Evolutionary conservation across 495 filamentous ascomycete species (phyloP), one percentile per base, ranked within the genome.

Genomic region (Aspergillus asperescens): DNA sequence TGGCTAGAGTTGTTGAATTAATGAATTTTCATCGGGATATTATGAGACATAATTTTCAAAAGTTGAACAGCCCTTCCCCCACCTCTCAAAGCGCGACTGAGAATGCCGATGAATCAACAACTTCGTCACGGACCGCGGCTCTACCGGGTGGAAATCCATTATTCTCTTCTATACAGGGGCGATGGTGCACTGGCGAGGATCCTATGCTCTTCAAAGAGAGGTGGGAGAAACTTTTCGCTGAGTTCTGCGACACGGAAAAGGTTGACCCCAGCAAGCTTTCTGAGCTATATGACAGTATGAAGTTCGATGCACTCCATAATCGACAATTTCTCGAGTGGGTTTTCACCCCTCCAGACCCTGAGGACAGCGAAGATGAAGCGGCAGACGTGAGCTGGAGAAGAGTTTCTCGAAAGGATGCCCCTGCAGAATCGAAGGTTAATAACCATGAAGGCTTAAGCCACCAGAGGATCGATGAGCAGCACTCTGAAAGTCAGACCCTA

Each of bases 241-340:
- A 98, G 70, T 98, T 97, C 59, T 91, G 88, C 55, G 93, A 98
- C 64, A 85, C 86, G 4, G 93, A 98, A 56, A 98, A 97, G 72
- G 88, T 97, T 8, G 93, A 98, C 64, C 93, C 93, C 0, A 95
- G 90, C 74, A 97, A 97, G 73, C 90, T 98, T 29, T 95, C 89
- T 7, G 93, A 98, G 70, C 74, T 98, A 2, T 97, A 97, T 63
- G 93, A 98, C 67, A 96, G 90, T 24, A 96, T 97, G 91, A 98
- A 98, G 65, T 98, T 96, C 59, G 93, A 98, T 61, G 93, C 94
- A 2, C 78, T 98, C 20, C 93, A 98, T 66, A 98, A 98, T 65
- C 83, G 94, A 4, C 88, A 88, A 52, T 97, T 96, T 54, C 73
- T 98, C n/a, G 94, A 98, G 68, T 96, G 92, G 85, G 87, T 96